Evolutionary conservation across 306 rosid species (phyloP), one percentile per base, ranked within the genome.

Genomic region (Ceratonia siliqua): DNA sequence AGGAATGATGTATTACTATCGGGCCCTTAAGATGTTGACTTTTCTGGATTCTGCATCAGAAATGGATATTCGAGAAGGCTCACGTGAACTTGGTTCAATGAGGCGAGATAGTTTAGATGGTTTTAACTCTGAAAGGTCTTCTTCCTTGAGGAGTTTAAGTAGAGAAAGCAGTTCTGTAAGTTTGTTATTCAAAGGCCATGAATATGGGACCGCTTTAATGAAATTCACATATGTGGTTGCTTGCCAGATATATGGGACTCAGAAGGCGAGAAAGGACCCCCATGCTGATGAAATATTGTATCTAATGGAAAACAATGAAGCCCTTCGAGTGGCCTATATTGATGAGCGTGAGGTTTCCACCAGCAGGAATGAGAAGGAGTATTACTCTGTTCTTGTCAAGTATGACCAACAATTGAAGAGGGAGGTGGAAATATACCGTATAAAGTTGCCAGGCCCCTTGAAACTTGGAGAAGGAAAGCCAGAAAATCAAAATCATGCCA

Each of bases 1-100:
- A 82, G 99, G 99, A 70, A 94, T 91, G 99, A 94, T 94, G 96
- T 94, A 91, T 78, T 90, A 94, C 76, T 90, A 88, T 70, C 88
- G 93, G 56, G 99, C 99, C 46, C 96, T 94, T 70, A 94, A 90
- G 85, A 92, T 92, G 96, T 78, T 92, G 85, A 90, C 92, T 24
- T 94, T 92, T 87, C 86, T 94, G 71, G 99, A 94, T 74, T 90
- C 97, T 73, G 99, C 99, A 12, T 84, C 99, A 20, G 97, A 94
- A 84, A 81, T 94, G 93, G 98, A 94, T 81, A 87, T 94, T 43
- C 89, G 87, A 56, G 97, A 91, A 50, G 98, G 98, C 62, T 63
- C 96, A n/a, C 94, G 73, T 5, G 98, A 91, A 77, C 91, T 81
- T 80, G 91, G 87, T 71, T 82, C 96, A 39, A 75, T 88, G 94